These are phyloP conservation scores for Ilyonectria destructans DNA, from an alignment of 2,329 filamentous ascomycete species.

Conservation along the genomic window DNA sequence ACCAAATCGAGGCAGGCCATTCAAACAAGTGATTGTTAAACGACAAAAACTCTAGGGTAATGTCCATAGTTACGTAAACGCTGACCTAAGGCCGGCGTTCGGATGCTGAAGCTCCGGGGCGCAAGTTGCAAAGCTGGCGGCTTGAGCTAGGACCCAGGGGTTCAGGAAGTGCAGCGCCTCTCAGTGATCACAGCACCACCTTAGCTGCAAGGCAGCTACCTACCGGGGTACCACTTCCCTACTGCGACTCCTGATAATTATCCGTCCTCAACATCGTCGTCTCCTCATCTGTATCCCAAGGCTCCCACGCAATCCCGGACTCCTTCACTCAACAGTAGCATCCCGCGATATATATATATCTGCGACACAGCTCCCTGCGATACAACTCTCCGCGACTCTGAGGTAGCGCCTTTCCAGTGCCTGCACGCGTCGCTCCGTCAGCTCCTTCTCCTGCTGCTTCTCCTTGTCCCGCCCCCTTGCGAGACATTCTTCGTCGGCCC, in stretches of 20 bases:
- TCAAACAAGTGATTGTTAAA: no score
- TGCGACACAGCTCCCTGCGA: conserved; percentile 2
- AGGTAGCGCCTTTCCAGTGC: conserved; percentile 33
- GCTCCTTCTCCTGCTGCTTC: conserved; percentile 1
- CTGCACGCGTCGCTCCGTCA: conserved; percentile 22
- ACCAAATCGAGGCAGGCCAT: no score
- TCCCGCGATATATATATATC: background rate
- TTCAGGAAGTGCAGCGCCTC: background rate
- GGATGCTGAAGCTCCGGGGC: conserved; percentile 1
- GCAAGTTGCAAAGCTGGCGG: background rate
- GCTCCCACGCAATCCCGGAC: background rate
- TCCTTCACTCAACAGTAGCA: background rate
- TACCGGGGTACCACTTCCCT: background rate
- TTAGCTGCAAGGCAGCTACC: background rate
- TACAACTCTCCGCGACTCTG: conserved; percentile 17
- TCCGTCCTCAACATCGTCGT: conserved; percentile 4
- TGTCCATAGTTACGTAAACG: background rate
- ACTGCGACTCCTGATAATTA: conserved; percentile 10
- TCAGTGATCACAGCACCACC: background rate
- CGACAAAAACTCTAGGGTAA: no score
- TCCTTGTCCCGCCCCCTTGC: conserved; percentile 3
- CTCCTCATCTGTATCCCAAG: conserved; percentile 10
- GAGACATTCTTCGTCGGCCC: conserved; percentile 10
- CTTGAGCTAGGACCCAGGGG: background rate
- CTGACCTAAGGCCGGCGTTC: background rate